phyloP scores from a whole-genome alignment of 2,329 filamentous ascomycete genomes.

The Fusarium sp. region DNA sequence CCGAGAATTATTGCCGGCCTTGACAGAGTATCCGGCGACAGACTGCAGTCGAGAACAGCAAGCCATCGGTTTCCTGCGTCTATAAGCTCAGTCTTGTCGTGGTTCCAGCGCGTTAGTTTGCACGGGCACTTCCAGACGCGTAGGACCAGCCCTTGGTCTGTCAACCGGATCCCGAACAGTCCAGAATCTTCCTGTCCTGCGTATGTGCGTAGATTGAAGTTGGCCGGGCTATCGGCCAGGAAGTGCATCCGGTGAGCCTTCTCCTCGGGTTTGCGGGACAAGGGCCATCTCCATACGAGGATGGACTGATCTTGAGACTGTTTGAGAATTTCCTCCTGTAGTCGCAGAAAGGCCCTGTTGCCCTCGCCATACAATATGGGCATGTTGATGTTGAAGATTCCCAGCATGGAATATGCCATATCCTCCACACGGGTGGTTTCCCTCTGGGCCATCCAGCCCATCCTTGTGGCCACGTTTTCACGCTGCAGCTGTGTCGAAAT shows the following conservation, averaged over 20 bases:
- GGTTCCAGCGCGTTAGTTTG: slow-evolving; percentile 41
- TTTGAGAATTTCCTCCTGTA: slow-evolving; percentile 55
- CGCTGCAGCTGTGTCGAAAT: slow-evolving; percentile 40
- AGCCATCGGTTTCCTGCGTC: slow-evolving; percentile 44
- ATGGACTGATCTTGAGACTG: slow-evolving; percentile 53
- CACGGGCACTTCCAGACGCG: slow-evolving; percentile 49
- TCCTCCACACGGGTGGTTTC: slow-evolving; percentile 51
- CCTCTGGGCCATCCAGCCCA: slow-evolving; percentile 55
- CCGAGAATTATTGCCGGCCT: slow-evolving; percentile 46
- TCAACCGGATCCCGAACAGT: slow-evolving; percentile 43
- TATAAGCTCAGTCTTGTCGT: slow-evolving; percentile 41
- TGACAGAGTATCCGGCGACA: slow-evolving; percentile 47
- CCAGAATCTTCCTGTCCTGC: slow-evolving; percentile 45
- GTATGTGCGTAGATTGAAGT: slow-evolving; percentile 48
- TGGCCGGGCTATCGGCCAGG: slow-evolving; percentile 44
- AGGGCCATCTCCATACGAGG: slow-evolving; percentile 50
- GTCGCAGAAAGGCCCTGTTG: slow-evolving; percentile 51
- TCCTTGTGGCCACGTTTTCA: slow-evolving; percentile 51
- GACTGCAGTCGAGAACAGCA: slow-evolving; percentile 49
- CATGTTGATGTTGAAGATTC: slow-evolving; percentile 55
- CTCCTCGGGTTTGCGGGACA: slow-evolving; percentile 27
- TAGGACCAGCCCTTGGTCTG: slow-evolving; percentile 44
- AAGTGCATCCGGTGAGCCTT: slow-evolving; percentile 44
- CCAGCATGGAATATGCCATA: slow-evolving; percentile 54
- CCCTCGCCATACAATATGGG: slow-evolving; percentile 55